Evolutionary conservation across 805 yeast species (phyloP).

Genomic region (Spathaspora hagerdaliae): DNA sequence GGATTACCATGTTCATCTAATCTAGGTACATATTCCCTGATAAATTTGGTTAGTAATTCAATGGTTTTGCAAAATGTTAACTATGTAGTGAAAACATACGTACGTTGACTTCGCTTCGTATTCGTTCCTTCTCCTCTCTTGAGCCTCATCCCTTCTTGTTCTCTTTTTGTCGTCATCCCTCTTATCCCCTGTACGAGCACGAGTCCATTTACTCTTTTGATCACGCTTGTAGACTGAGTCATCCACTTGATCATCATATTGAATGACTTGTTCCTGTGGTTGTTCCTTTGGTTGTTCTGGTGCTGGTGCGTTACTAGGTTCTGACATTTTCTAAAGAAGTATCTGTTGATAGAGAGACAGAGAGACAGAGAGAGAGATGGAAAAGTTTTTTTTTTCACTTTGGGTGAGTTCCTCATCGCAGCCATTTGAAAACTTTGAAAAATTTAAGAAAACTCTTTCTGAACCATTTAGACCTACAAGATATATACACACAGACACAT

Average conservation of each 20-base stretch:
- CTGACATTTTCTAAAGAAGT: constrained; percentile 1
- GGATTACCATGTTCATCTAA: constrained; percentile 65
- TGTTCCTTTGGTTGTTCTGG: too few relatives aligned
- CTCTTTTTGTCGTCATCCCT: constrained; percentile 15
- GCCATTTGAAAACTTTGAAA: neutral
- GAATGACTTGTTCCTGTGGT: neutral
- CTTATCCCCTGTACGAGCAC: constrained; percentile 17
- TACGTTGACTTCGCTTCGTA: constrained; percentile 37
- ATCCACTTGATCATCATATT: constrained; percentile 29
- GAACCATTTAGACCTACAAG: too few relatives aligned
- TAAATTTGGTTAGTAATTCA: constrained; percentile 2
- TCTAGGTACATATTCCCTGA: constrained; percentile 35
- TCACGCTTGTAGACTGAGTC: constrained; percentile 39
- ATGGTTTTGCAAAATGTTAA: too few relatives aligned
- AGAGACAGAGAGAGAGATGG: too few relatives aligned
- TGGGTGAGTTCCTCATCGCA: constrained; percentile 2
- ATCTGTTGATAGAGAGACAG: neutral
- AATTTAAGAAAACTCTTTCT: neutral
- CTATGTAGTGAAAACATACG: too few relatives aligned
- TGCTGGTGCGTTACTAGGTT: neutral
- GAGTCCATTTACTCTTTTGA: constrained; percentile 30
- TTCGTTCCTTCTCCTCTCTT: constrained; percentile 3
- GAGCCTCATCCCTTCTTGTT: constrained; percentile 12
- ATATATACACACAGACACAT: neutral
- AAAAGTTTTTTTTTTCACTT: too few relatives aligned